Evolutionary conservation across 345 rosid species (phyloP).

Genomic region (Citrus australasica): DNA sequence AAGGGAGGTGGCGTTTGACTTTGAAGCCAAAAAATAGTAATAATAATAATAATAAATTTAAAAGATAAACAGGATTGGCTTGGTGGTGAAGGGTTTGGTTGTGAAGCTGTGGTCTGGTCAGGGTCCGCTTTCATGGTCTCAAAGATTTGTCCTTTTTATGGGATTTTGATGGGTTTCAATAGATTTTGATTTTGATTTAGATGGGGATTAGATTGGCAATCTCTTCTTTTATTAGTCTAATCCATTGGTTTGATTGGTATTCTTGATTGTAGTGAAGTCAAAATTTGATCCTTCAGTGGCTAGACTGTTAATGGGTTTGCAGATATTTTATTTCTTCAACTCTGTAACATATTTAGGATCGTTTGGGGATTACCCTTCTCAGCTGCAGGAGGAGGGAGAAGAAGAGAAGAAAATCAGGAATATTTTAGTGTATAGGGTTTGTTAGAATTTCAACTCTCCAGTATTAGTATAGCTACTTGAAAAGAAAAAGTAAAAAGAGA

Average conservation of each 20-base stretch:
- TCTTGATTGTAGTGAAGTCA: constrained; percentile 13
- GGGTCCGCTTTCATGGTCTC: constrained; percentile 6
- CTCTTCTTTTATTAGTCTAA: constrained; percentile 17
- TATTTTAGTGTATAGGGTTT: constrained; percentile 11
- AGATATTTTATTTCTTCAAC: constrained; percentile 15
- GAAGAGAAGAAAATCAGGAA: constrained; percentile 11
- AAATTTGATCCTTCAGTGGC: constrained; percentile 16
- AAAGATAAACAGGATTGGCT: neutral
- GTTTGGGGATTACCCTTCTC: constrained; percentile 11
- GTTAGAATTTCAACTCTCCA: constrained; percentile 22
- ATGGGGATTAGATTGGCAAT: constrained; percentile 31
- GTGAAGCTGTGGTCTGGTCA: constrained; percentile 14
- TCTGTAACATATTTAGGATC: constrained; percentile 18
- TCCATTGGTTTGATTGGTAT: constrained; percentile 35
- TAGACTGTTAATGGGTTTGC: constrained; percentile 20
- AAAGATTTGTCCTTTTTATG: constrained; percentile 10
- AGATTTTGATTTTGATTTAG: constrained; percentile 13
- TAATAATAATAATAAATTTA: neutral
- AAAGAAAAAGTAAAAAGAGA: constrained; percentile 20
- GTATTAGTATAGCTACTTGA: constrained; percentile 2
- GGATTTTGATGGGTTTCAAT: constrained; percentile 14
- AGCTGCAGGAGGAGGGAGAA: constrained; percentile 21
- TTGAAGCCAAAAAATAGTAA: constrained; percentile 11
- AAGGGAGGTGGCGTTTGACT: constrained; percentile 52
- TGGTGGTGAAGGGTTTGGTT: constrained; percentile 15